phyloP scores from a whole-genome alignment of 2,329 filamentous ascomycete genomes.

The Trichophaea hybrida region DNA sequence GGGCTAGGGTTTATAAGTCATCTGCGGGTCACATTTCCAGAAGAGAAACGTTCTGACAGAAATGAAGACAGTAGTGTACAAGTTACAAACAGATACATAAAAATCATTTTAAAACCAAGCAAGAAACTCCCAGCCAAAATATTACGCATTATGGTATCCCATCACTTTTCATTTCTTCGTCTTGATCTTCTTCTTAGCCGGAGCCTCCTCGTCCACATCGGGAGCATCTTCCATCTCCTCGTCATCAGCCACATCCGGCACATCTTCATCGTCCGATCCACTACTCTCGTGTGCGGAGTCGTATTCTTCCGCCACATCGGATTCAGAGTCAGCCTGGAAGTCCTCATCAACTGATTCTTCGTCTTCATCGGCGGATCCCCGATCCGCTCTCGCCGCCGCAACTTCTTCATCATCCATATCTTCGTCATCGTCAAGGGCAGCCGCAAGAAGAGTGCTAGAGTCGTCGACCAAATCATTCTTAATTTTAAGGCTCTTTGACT shows the following conservation, averaged over 20 bases:
- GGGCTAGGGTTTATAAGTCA: too few species aligned
- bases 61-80: not conserved
- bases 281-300: conserved; percentile 84
- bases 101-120: not conserved
- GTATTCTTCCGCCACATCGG: conserved; percentile 90
- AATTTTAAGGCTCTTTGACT: conserved; percentile 81
- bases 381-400: conserved; percentile 53
- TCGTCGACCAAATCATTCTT: conserved; percentile 98
- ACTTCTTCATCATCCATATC: conserved; percentile 73
- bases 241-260: conserved; percentile 31
- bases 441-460: conserved; percentile 51
- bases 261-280: conserved; percentile 53
- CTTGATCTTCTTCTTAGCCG: conserved; percentile 31
- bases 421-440: conserved; percentile 66
- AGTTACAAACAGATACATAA: not conserved
- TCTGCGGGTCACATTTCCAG: too few species aligned
- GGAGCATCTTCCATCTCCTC: conserved; percentile 40
- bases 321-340: conserved; percentile 83
- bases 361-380: conserved; percentile 89
- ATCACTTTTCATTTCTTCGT: conserved; percentile 26
- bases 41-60: too few species aligned
- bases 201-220: conserved; percentile 33
- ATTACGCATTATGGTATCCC: not conserved
- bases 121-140: not conserved
- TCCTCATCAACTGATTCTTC: conserved; percentile 85